phyloP scores from a whole-genome alignment of 1,284 basidiomycete species.

The Serendipita sp. region DNA sequence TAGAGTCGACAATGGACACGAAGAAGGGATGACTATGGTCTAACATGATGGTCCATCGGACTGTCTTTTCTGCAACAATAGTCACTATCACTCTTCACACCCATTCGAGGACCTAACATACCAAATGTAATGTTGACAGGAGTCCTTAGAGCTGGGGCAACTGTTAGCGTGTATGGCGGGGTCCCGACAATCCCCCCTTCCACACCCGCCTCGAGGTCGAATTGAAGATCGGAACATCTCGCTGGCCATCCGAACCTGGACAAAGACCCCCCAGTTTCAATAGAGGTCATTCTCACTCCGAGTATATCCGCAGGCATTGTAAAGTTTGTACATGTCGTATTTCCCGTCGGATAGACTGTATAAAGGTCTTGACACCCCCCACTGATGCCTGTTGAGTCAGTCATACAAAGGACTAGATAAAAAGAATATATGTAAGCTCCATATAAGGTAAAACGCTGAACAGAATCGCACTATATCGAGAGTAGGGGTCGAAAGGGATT shows the following conservation, averaged over 20 bases:
- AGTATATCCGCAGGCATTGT: not conserved
- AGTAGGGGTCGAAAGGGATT: not conserved
- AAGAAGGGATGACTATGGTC: not conserved
- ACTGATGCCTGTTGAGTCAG: not conserved
- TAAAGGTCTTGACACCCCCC: conserved; percentile 3
- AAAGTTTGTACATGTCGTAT: not conserved
- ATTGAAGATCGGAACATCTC: not conserved
- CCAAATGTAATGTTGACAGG: conserved; percentile 4
- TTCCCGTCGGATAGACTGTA: conserved; percentile 2
- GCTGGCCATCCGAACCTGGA: not conserved
- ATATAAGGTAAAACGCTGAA: not conserved
- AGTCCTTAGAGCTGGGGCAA: not conserved
- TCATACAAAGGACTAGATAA: not conserved
- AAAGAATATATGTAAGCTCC: not conserved
- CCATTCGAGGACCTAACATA: not conserved
- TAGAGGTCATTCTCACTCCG: not conserved
- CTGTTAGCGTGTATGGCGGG: not conserved
- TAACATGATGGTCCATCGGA: not conserved
- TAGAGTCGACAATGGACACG: not conserved
- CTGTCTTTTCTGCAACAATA: not conserved
- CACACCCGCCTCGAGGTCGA: not conserved
- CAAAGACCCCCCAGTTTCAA: not conserved
- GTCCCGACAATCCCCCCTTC: not conserved
- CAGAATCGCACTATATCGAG: not conserved
- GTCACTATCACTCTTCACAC: not conserved